phyloP scores from a whole-genome alignment of 139 green algal species.

The Chlorella sp. region DNA sequence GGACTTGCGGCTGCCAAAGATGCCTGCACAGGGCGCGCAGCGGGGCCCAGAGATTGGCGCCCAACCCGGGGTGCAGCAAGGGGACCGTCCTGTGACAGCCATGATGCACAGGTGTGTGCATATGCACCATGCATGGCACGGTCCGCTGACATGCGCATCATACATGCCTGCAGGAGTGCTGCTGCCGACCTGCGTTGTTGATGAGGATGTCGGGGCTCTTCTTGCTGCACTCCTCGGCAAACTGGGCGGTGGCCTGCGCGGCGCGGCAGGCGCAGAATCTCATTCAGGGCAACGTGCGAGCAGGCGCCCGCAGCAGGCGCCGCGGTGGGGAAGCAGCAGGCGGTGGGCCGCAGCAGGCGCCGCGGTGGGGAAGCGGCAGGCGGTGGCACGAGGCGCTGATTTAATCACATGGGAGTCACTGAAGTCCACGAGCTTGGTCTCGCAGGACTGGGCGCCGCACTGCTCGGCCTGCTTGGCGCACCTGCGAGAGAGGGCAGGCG shows the following conservation, averaged over 20 bases:
- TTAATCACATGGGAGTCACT: too few species aligned
- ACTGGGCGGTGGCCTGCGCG: conserved; percentile 11
- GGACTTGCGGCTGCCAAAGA: conserved; percentile 8
- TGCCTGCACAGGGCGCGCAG: background rate
- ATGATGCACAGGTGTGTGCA: background rate
- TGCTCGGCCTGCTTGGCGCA: conserved; percentile 9
- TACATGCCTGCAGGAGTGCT: background rate
- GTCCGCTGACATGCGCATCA: background rate
- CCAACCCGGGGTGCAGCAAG: background rate
- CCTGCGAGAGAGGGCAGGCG: background rate
- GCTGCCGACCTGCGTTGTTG: conserved; percentile 63
- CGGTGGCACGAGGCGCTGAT: too few species aligned
- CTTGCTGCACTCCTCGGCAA: conserved; percentile 43
- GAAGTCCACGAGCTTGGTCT: conserved; percentile 56
- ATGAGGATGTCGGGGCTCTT: conserved; percentile 66
- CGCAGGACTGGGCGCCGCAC: conserved; percentile 35
- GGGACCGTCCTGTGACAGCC: background rate
- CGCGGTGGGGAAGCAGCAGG: conserved; percentile 35
- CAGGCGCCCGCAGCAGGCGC: background rate
- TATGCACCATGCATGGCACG: background rate
- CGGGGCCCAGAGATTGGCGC: background rate
- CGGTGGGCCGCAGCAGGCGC: conserved; percentile 18
- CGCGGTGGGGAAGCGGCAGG: too few species aligned
- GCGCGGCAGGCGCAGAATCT: background rate
- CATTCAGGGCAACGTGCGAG: background rate